These are phyloP conservation scores for Cicer judaicum DNA, from an alignment of 306 rosid species.

Conservation along the genomic window DNA sequence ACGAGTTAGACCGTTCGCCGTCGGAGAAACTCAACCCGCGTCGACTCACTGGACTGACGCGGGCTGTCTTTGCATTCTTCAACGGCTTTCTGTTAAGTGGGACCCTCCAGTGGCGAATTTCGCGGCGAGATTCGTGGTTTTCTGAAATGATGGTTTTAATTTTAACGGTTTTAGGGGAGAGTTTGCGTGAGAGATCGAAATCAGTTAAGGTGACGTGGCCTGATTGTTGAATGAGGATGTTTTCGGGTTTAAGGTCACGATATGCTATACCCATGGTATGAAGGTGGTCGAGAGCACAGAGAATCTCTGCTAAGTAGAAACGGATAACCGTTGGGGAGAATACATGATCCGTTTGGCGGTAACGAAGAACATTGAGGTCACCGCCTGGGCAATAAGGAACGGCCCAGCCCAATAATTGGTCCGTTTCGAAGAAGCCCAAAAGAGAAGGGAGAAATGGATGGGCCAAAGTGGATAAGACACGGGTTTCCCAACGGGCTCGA, in stretches of 20 bases:
- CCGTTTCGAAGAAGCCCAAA: constrained; percentile 60
- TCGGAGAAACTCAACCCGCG: constrained; percentile 61
- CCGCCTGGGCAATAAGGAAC: constrained; percentile 93
- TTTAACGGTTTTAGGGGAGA: constrained; percentile 50
- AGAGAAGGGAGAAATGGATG: constrained; percentile 73
- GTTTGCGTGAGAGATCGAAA: constrained; percentile 82
- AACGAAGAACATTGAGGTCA: constrained; percentile 85
- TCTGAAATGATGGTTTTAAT: constrained; percentile 19
- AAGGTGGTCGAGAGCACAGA: constrained; percentile 84
- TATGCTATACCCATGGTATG: constrained; percentile 79
- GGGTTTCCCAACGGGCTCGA: constrained; percentile 85
- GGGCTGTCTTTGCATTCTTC: constrained; percentile 67
- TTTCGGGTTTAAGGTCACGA: constrained; percentile 95
- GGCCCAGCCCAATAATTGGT: constrained; percentile 72
- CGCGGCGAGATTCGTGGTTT: constrained; percentile 13
- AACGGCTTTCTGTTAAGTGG: constrained; percentile 19
- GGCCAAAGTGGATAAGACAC: constrained; percentile 66
- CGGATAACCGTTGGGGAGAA: constrained; percentile 80
- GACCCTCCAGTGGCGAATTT: constrained; percentile 54
- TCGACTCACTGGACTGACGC: constrained; percentile 85
- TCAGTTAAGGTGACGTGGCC: constrained; percentile 97
- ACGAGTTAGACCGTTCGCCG: constrained; percentile 84
- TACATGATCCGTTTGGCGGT: constrained; percentile 75
- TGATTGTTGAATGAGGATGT: constrained; percentile 79
- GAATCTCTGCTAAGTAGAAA: constrained; percentile 80